Conservation (phyloP, 345 rosid genomes). For the Eucalyptus pumila region DNA sequence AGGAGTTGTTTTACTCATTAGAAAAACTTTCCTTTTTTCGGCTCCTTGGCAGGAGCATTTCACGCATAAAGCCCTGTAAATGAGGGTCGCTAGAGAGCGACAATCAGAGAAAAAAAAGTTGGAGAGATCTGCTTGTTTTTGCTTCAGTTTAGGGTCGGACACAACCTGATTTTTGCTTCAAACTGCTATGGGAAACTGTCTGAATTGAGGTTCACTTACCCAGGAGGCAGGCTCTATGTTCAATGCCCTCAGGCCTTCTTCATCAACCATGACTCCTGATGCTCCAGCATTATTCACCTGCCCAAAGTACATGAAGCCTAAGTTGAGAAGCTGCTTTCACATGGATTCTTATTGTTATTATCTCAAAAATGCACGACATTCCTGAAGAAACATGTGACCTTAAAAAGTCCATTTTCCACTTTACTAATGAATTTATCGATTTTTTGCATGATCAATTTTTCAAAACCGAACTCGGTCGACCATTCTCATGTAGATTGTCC, state of each 20-base stretch:
- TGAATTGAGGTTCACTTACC: constrained; percentile 3
- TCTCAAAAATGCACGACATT: not conserved
- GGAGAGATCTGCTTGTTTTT: not conserved
- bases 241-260: constrained; percentile 20
- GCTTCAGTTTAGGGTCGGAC: not conserved
- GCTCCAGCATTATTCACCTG: constrained; percentile 46
- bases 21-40: not conserved
- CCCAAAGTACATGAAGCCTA: not conserved
- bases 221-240: constrained; percentile 27
- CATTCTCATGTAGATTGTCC: not conserved
- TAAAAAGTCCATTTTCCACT: not conserved
- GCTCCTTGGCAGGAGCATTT: not conserved
- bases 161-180: not conserved
- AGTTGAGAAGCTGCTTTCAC: not conserved
- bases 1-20: not conserved
- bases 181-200: not conserved
- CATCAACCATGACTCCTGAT: constrained; percentile 18
- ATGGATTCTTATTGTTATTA: not conserved
- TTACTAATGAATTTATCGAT: not conserved
- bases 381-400: not conserved
- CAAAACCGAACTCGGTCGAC: not conserved
- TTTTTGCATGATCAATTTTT: not conserved
- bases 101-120: not conserved
- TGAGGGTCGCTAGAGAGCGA: not conserved
- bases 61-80: not conserved